Evolutionary conservation across 306 rosid species (phyloP).

Genomic region (Medicago ruthenica): DNA sequence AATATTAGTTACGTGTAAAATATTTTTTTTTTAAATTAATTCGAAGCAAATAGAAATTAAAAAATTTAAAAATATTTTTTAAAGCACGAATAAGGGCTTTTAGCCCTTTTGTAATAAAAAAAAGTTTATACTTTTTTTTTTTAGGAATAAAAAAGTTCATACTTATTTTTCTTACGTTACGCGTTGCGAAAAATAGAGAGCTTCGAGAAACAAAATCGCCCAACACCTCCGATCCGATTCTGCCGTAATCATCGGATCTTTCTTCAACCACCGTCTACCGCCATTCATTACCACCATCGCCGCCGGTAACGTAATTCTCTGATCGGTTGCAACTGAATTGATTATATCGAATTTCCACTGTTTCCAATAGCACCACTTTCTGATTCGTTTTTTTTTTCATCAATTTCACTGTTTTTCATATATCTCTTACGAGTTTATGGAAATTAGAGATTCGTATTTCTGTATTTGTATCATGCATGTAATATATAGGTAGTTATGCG

Average conservation of each 20-base stretch:
- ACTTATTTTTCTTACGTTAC: background rate
- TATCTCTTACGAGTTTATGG: background rate
- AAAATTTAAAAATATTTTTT: too few species aligned
- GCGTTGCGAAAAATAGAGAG: constrained; percentile 7
- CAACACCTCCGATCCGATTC: constrained; percentile 43
- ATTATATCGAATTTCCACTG: constrained; percentile 17
- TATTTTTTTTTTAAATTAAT: too few species aligned
- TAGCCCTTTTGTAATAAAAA: too few species aligned
- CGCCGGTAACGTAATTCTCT: constrained; percentile 44
- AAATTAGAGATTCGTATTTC: constrained; percentile 14
- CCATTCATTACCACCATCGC: constrained; percentile 2
- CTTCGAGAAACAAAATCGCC: constrained; percentile 26
- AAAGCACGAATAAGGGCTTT: too few species aligned
- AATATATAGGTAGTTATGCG: constrained; percentile 26
- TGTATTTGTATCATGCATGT: constrained; percentile 26
- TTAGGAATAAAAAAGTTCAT: background rate
- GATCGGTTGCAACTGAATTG: constrained; percentile 45
- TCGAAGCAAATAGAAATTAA: too few species aligned
- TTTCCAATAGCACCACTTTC: constrained; percentile 4
- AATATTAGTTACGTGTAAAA: background rate
- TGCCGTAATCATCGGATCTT: constrained; percentile 33
- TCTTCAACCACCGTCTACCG: constrained; percentile 41
- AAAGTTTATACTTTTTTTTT: too few species aligned
- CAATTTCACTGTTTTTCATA: background rate
- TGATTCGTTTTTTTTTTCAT: constrained; percentile 4